Percentiles rank a stretch among this genome's conserved stretches.
Conservation (phyloP, 495 filamentous ascomycete species). For the Ramalina intermedia region DNA sequence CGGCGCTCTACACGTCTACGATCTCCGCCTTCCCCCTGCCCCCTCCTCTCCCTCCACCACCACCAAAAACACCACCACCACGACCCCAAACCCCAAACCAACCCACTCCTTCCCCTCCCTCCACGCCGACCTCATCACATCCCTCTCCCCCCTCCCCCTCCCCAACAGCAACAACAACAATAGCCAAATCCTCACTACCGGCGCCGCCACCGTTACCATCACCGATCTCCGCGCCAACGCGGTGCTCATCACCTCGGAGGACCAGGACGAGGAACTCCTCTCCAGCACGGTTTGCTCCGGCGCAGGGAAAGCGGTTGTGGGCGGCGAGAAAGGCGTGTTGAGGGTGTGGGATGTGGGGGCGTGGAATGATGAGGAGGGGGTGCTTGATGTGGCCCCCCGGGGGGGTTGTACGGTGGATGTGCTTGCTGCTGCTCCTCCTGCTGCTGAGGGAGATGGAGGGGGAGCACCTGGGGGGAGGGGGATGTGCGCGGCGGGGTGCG, state of each 20-base stretch:
- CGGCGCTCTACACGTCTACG: constrained; percentile 76
- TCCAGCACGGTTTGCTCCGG: constrained; percentile 64
- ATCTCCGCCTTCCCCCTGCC: constrained; percentile 41
- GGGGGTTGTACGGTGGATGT: constrained; percentile 55
- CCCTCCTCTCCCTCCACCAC: constrained; percentile 31
- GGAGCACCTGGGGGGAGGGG: constrained; percentile 36
- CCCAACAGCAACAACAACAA: constrained; percentile 66
- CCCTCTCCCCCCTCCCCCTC: constrained; percentile 62
- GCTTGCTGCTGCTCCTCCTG: constrained; percentile 45
- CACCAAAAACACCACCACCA: constrained; percentile 19
- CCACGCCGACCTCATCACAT: constrained; percentile 87
- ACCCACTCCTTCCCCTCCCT: constrained; percentile 55
- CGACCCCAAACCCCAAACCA: constrained; percentile 34
- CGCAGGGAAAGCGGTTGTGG: constrained; percentile 52
- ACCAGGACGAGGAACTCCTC: constrained; percentile 86
- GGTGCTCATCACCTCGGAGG: constrained; percentile 71
- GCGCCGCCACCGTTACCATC: constrained; percentile 75
- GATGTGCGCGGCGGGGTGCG: constrained; percentile 59
- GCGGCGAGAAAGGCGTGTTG: constrained; percentile 62
- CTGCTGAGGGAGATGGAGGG: constrained; percentile 20
- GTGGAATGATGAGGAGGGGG: constrained; percentile 90
- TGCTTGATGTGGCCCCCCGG: constrained; percentile 52
- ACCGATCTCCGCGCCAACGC: constrained; percentile 66
- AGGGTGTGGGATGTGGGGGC: constrained; percentile 86
- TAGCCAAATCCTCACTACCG: constrained; percentile 82